Evolutionary conservation across 2,329 filamentous ascomycete genomes (phyloP).

Genomic region (Paracoccidioides lutzii): DNA sequence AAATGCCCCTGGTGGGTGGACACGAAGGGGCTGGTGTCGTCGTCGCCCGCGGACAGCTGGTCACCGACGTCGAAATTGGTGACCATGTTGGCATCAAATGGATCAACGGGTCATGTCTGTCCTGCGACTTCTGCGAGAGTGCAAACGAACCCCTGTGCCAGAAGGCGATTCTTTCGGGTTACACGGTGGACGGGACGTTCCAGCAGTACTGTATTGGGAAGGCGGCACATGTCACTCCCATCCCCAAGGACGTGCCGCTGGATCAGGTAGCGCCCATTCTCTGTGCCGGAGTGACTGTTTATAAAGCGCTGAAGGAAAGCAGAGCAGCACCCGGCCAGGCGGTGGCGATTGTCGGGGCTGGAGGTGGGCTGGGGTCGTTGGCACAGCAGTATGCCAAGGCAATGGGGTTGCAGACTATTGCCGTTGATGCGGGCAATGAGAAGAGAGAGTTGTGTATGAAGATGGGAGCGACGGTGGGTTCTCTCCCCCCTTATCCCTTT

Average conservation of each 20-base stretch:
- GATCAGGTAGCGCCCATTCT: conserved; percentile 69
- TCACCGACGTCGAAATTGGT: conserved; percentile 65
- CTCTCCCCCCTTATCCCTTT: not conserved
- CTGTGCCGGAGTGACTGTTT: conserved; percentile 77
- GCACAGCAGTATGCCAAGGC: conserved; percentile 81
- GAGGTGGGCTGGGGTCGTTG: conserved; percentile 66
- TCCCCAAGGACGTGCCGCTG: conserved; percentile 63
- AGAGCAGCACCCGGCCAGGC: conserved; percentile 59
- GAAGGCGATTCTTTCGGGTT: conserved; percentile 65
- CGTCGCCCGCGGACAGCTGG: conserved; percentile 64
- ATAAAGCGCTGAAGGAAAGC: conserved; percentile 84
- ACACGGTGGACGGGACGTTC: conserved; percentile 86
- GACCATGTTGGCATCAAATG: conserved; percentile 84
- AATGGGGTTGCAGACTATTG: conserved; percentile 71
- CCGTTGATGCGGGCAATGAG: conserved; percentile 71
- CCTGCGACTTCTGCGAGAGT: conserved; percentile 71
- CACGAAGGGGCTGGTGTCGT: conserved; percentile 70
- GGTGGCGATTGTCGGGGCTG: conserved; percentile 75
- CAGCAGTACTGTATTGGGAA: conserved; percentile 87
- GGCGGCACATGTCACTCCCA: conserved; percentile 68
- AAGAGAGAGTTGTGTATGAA: conserved; percentile 55
- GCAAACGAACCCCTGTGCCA: conserved; percentile 73
- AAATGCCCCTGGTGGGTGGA: conserved; percentile 75
- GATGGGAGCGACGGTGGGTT: conserved; percentile 50
- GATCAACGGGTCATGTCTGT: conserved; percentile 77